Evolutionary conservation across 192 early-diverging fungal genomes (phyloP).

Genomic region (Backusella liffmaniae): DNA sequence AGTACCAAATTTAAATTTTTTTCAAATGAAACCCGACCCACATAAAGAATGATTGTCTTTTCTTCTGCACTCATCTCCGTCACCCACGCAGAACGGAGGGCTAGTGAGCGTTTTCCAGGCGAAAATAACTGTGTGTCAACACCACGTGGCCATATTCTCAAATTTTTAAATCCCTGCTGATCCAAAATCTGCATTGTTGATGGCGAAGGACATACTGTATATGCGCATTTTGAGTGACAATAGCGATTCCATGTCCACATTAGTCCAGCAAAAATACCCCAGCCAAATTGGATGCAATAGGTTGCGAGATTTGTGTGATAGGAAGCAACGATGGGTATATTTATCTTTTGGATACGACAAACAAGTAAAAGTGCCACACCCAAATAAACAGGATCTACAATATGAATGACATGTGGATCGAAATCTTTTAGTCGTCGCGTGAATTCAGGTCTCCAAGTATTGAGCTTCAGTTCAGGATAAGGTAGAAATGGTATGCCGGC

Average conservation of each 20-base stretch:
- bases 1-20: slow-evolving; percentile 34
- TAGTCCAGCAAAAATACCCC: slow-evolving; percentile 25
- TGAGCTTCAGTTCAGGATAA: slow-evolving; percentile 37
- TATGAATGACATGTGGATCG: slow-evolving; percentile 33
- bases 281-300: slow-evolving; percentile 36
- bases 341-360: neutral
- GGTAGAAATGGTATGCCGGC: slow-evolving; percentile 33
- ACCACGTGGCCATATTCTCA: slow-evolving; percentile 35
- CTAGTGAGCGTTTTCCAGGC: slow-evolving; percentile 15
- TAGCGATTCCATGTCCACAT: slow-evolving; percentile 40
- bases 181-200: slow-evolving; percentile 31
- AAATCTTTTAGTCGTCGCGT: slow-evolving; percentile 25
- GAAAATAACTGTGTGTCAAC: slow-evolving; percentile 32
- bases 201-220: slow-evolving; percentile 34
- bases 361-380: slow-evolving; percentile 23
- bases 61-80: neutral
- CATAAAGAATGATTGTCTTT: slow-evolving; percentile 31
- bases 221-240: slow-evolving; percentile 28
- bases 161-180: slow-evolving; percentile 29
- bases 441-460: slow-evolving; percentile 36
- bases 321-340: slow-evolving; percentile 34
- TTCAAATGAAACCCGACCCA: slow-evolving; percentile 38
- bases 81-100: slow-evolving; percentile 29
- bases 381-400: slow-evolving; percentile 39
- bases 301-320: slow-evolving; percentile 38